Percentiles rank a stretch among this genome's conserved stretches.
phyloP scores from a whole-genome alignment of 805 yeast genomes.

The Schwanniomyces vanrijiae region DNA sequence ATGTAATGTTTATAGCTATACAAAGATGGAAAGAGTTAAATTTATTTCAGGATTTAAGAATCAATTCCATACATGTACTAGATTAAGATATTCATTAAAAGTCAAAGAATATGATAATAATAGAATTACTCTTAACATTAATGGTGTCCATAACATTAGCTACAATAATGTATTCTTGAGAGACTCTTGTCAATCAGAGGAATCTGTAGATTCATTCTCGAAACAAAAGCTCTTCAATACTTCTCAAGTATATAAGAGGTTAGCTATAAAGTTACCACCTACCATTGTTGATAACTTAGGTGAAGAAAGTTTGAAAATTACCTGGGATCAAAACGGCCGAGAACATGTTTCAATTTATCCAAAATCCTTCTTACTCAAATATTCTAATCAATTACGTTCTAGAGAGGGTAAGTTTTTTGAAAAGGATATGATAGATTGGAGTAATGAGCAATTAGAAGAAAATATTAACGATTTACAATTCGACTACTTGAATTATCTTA shows the following conservation, averaged over 20 bases:
- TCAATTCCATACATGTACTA: background rate
- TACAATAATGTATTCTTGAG: slow-evolving; percentile 59
- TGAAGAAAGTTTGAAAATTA: slow-evolving; percentile 36
- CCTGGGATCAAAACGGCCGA: slow-evolving; percentile 32
- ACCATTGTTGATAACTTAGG: slow-evolving; percentile 22
- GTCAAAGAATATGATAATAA: slow-evolving; percentile 17
- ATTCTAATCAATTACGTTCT: slow-evolving; percentile 31
- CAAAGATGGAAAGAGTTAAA: background rate
- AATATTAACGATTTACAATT: slow-evolving; percentile 19
- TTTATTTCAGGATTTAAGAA: background rate
- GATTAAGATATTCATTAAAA: background rate
- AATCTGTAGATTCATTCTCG: slow-evolving; percentile 53
- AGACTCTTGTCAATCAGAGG: slow-evolving; percentile 54
- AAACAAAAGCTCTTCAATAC: slow-evolving; percentile 69
- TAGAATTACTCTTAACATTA: slow-evolving; percentile 22
- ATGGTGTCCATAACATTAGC: slow-evolving; percentile 23
- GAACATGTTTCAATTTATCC: slow-evolving; percentile 38
- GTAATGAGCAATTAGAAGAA: slow-evolving; percentile 22
- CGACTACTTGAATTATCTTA: slow-evolving; percentile 42
- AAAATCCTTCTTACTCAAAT: slow-evolving; percentile 45
- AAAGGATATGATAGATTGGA: slow-evolving; percentile 40
- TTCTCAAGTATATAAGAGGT: slow-evolving; percentile 38
- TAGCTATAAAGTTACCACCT: slow-evolving; percentile 37
- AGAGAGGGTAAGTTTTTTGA: slow-evolving; percentile 39
- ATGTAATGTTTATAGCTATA: background rate